phyloP scores from a whole-genome alignment of 371 early-diverging fungal genomes.

The Coemansia sp. region DNA sequence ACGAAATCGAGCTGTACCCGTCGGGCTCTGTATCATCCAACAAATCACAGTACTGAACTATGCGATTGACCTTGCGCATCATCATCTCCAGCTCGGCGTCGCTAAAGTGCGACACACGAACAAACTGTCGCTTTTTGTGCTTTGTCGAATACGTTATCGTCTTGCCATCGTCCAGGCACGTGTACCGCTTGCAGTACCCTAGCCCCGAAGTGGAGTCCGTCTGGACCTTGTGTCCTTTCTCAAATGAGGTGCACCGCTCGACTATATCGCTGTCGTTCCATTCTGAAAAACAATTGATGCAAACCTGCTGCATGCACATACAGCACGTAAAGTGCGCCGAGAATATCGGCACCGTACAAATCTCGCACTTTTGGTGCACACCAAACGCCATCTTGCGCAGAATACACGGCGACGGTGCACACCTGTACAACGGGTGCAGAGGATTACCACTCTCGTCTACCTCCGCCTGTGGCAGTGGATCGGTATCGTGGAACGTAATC shows the following conservation, averaged over 20 bases:
- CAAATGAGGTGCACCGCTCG: not conserved
- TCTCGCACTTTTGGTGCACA: constrained; percentile 23
- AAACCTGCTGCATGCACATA: constrained; percentile 27
- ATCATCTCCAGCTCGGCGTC: constrained; percentile 37
- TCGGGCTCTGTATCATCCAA: constrained; percentile 27
- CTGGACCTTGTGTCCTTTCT: constrained; percentile 8
- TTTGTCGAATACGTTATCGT: constrained; percentile 7
- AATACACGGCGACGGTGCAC: constrained; percentile 29
- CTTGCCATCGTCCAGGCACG: constrained; percentile 4
- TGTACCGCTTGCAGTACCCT: constrained; percentile 20
- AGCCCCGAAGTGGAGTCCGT: not conserved
- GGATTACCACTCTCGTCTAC: not conserved
- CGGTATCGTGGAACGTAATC: constrained; percentile 11
- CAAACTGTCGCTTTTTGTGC: constrained; percentile 32
- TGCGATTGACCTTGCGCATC: constrained; percentile 32
- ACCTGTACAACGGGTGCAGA: constrained; percentile 25
- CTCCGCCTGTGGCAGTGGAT: not conserved
- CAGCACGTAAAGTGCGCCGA: constrained; percentile 37
- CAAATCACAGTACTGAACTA: constrained; percentile 29
- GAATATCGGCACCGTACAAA: constrained; percentile 27
- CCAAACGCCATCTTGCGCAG: constrained; percentile 26
- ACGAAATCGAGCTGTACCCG: constrained; percentile 35
- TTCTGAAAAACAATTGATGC: constrained; percentile 17
- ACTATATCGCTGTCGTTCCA: constrained; percentile 27
- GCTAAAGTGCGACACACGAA: constrained; percentile 28